Percentiles rank a stretch among this genome's conserved stretches.
phyloP scores from a whole-genome alignment of 257 asterid species.

The Solanum tarapatanum region DNA sequence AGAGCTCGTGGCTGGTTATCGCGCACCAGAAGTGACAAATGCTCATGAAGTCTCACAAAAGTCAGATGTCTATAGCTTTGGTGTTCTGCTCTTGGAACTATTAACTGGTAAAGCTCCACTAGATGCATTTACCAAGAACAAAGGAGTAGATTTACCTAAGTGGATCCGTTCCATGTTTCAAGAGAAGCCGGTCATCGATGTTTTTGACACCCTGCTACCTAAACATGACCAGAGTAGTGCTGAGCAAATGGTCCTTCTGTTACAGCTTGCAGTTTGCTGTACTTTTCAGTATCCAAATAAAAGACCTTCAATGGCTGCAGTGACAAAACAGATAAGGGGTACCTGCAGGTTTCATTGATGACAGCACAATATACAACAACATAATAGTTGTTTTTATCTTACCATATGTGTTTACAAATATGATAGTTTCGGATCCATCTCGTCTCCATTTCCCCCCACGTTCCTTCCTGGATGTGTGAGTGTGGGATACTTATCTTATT shows the following conservation, averaged over 20 bases:
- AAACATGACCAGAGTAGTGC: background rate
- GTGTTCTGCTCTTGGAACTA: slow-evolving; percentile 23
- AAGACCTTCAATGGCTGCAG: slow-evolving; percentile 20
- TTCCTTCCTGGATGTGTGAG: background rate
- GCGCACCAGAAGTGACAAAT: slow-evolving; percentile 14
- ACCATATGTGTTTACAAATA: background rate
- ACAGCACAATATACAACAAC: background rate
- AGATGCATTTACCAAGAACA: background rate
- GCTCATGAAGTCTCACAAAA: slow-evolving; percentile 8
- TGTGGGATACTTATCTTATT: background rate
- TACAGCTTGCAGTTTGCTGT: slow-evolving; percentile 25
- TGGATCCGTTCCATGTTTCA: slow-evolving; percentile 18
- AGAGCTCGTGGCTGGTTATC: slow-evolving; percentile 4
- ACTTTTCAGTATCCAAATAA: slow-evolving; percentile 14
- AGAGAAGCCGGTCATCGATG: slow-evolving; percentile 12
- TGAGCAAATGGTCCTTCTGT: slow-evolving; percentile 22
- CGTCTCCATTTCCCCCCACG: background rate
- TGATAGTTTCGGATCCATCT: background rate
- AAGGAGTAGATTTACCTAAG: slow-evolving; percentile 9
- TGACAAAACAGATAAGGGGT: slow-evolving; percentile 5
- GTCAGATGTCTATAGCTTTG: slow-evolving; percentile 22
- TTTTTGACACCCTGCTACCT: slow-evolving; percentile 10
- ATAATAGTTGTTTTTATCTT: background rate
- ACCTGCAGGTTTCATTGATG: slow-evolving; percentile 1
- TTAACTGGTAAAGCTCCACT: slow-evolving; percentile 16